Base-by-base conservation (phyloP, 345 rosid genomes). In the Salix exigua region DNA sequence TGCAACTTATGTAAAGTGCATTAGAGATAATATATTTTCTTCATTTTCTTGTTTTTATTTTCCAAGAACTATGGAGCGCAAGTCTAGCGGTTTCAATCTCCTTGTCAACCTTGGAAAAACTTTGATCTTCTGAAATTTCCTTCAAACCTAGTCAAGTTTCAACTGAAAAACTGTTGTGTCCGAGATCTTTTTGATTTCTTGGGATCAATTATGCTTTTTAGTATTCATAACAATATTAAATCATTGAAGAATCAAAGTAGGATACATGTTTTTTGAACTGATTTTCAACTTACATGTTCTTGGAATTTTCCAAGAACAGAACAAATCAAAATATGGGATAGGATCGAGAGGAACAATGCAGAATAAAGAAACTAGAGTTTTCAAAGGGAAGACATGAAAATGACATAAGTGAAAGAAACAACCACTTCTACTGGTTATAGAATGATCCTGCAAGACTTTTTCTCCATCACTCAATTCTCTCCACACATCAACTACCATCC, bases 391-490 rank as follows among this genome's bases (percentile, higher is more conserved):
- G 18, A 9, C 31, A 46, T 63, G 55, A 18, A n/a, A n/a, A 55
- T 3, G 48, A 40, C 23, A 18, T 40, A 68, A 42, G 62, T 63
- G 72, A 80, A 80, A 80, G 81, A 80, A 80, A 74, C 86, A 77
- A 74, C 40, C 79, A 79, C 80, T 65, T 38, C 25, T 58, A 51
- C 26, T 51, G 23, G 76, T 80, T 65, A 77, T 69, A 33, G 6
- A 28, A 75, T 69, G 80, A 48, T 51, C 78, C 33, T 68, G 66
- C 30, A 35, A 16, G 53, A 28, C n/a, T 73, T 68, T 77, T 78
- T 31, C 70, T 19, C 23, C 73, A 23, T 71, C 73, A 48, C 44
- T 16, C 31, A 46, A 46, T 23, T 60, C 26, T 51, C 58, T 51
- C 58, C 19, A 51, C 73, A 79, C 38, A 30, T 65, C 70, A 55